Percentiles rank a stretch among this genome's conserved stretches.
Evolutionary conservation across 2,329 filamentous ascomycete genomes (phyloP).

Genomic region (Aspergillus clavatus): DNA sequence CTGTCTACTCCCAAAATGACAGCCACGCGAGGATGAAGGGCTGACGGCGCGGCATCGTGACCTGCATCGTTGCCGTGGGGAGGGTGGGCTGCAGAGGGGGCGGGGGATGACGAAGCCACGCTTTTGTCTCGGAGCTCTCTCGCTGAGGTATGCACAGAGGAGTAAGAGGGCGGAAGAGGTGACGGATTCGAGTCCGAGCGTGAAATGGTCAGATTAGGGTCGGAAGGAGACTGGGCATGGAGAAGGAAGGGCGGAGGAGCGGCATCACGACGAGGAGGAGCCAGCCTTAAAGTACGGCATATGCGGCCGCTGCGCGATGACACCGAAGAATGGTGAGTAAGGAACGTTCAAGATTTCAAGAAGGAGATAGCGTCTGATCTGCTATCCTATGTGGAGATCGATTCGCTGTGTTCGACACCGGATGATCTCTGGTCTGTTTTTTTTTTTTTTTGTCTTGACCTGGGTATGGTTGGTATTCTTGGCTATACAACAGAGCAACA

Average conservation of each 20-base stretch:
- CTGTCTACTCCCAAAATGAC: constrained; percentile 69
- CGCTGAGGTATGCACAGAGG: constrained; percentile 9
- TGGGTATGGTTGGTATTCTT: not conserved
- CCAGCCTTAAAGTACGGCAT: constrained; percentile 39
- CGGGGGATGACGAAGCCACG: constrained; percentile 26
- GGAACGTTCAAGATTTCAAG: not conserved
- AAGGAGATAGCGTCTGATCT: not conserved
- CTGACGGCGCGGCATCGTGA: constrained; percentile 26
- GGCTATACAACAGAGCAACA: not conserved
- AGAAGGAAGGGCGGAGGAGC: constrained; percentile 32
- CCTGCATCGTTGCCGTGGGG: constrained; percentile 28
- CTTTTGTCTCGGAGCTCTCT: constrained; percentile 23
- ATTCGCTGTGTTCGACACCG: not conserved
- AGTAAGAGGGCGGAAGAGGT: constrained; percentile 7
- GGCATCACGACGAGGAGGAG: constrained; percentile 37
- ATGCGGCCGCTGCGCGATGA: constrained; percentile 31
- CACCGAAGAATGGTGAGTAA: constrained; percentile 2
- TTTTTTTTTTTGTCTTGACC: not conserved
- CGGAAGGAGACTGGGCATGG: constrained; percentile 21
- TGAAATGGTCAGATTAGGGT: constrained; percentile 22
- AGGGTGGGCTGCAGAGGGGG: constrained; percentile 25
- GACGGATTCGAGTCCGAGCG: constrained; percentile 8
- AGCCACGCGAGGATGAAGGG: constrained; percentile 70
- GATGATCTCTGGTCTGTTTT: not conserved
- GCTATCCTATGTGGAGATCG: not conserved